These are phyloP conservation scores for Hypomontagnella monticulosa DNA, from an alignment of 495 filamentous ascomycete genomes.

Conservation along the genomic window DNA sequence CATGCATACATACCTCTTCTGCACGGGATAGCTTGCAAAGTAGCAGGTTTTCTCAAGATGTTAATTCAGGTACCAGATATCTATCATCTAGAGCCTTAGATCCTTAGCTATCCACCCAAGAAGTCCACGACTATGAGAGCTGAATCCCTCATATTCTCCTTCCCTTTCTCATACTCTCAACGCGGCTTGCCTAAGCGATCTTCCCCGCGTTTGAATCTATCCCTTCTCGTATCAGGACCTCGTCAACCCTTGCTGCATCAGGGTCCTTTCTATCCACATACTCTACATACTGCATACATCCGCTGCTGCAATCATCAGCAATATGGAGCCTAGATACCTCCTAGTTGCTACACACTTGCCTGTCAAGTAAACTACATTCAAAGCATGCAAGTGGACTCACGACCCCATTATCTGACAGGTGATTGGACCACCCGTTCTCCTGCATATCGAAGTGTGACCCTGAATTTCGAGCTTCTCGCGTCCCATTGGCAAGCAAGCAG, in stretches of 20 bases:
- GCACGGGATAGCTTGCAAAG: not conserved
- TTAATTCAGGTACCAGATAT: not conserved
- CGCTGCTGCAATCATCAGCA: slow-evolving; percentile 26
- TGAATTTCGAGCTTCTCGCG: slow-evolving; percentile 1
- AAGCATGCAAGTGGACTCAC: slow-evolving; percentile 21
- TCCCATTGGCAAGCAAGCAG: slow-evolving; percentile 26
- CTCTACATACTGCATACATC: slow-evolving; percentile 20
- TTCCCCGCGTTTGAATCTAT: slow-evolving; percentile 23
- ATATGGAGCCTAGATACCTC: slow-evolving; percentile 20
- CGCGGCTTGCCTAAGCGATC: not conserved
- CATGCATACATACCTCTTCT: slow-evolving; percentile 4
- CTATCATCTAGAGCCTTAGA: not conserved
- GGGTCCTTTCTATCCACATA: slow-evolving; percentile 30
- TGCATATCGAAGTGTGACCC: slow-evolving; percentile 33
- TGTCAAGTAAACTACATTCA: slow-evolving; percentile 15
- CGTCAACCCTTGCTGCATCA: slow-evolving; percentile 25
- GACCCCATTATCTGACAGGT: not conserved
- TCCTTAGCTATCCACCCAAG: too few species aligned
- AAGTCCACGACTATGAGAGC: not conserved
- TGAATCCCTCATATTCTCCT: not conserved
- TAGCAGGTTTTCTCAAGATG: not conserved
- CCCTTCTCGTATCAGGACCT: slow-evolving; percentile 23
- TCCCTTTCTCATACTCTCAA: not conserved
- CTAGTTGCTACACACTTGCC: slow-evolving; percentile 17
- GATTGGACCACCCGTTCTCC: slow-evolving; percentile 20